Percentiles rank a stretch among this genome's conserved stretches.
phyloP scores from a whole-genome alignment of 257 asterid genomes.

The Verbascum thapsus region DNA sequence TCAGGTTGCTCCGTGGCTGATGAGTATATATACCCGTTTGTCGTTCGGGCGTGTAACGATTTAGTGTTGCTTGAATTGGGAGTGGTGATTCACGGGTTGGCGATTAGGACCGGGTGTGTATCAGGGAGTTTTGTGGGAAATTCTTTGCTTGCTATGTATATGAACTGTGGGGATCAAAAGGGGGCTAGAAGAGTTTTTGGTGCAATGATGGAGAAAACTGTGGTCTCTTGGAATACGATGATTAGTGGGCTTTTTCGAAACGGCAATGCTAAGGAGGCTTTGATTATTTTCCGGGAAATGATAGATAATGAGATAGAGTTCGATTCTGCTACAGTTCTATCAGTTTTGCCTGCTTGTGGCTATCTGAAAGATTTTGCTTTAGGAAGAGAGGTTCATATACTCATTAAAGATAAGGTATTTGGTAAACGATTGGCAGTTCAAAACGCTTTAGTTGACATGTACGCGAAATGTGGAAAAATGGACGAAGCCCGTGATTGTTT shows the following conservation, averaged over 20 bases:
- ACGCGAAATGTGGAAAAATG: slow-evolving; percentile 68
- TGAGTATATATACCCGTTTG: slow-evolving; percentile 68
- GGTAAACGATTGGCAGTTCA: slow-evolving; percentile 58
- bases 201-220: slow-evolving; percentile 50
- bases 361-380: slow-evolving; percentile 51
- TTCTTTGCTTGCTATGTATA: slow-evolving; percentile 82
- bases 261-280: slow-evolving; percentile 56
- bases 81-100: slow-evolving; percentile 62
- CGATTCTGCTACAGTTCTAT: slow-evolving; percentile 76
- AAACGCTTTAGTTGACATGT: slow-evolving; percentile 85
- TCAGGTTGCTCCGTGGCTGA: slow-evolving; percentile 49
- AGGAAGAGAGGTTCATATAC: slow-evolving; percentile 64
- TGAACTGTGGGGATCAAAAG: slow-evolving; percentile 69
- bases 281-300: slow-evolving; percentile 56
- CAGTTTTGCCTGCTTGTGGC: slow-evolving; percentile 86
- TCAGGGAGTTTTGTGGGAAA: slow-evolving; percentile 65
- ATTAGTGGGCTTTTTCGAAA: slow-evolving; percentile 73
- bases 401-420: slow-evolving; percentile 49
- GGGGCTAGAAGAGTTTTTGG: slow-evolving; percentile 65
- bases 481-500: slow-evolving; percentile 66
- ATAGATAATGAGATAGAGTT: slow-evolving; percentile 50
- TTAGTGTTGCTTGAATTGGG: slow-evolving; percentile 62
- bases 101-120: slow-evolving; percentile 52
- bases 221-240: slow-evolving; percentile 94
- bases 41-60: slow-evolving; percentile 70